Evolutionary conservation across 2,329 filamentous ascomycete species (phyloP), one percentile per base, ranked within the genome.

Genomic region (Aureobasidium vineae): DNA sequence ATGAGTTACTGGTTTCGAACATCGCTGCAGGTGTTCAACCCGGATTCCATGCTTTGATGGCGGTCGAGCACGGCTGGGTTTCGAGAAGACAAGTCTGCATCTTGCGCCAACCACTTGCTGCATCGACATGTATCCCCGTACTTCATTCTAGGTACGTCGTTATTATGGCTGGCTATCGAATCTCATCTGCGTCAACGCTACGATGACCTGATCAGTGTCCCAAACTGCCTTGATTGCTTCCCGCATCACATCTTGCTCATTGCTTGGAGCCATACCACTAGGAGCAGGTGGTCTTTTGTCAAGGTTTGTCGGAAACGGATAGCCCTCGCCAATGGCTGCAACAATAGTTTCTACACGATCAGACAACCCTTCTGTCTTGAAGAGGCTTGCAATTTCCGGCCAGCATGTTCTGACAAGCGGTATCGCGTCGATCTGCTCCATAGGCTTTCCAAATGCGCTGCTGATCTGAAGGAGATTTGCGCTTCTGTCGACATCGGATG

Each of bases 391-490:
- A 47, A 85, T 40, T 2, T 71, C 63, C 5, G 79, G 76, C 81
- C 82, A 86, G 1, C 76, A 80, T 26, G 63, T 73, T 52, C 81
- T 79, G 2, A 85, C 73, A 28, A 85, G 70, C 3, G 82, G 80
- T 15, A 83, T 63, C 0, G 80, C 77, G 70, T 88, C 84, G 11
- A 88, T 78, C 0, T 72, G 80, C 76, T 89, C 86, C 86, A 89
- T 89, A 0, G 86, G 79, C 71, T 86, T 87, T 0, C 86, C 86
- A 71, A 88, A 85, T 0, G 85, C 85, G 68, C 82, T 84, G 69
- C 83, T 86, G 36, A 88, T 80, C 73, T 89, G 86, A 41, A 88
- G 70, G 11, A 89, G 73, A 71, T 88, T 88, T n/a, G 85, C 86
- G 36, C 81, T 81, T 1, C 86, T 80, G 28, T 83, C 73, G 31